These are phyloP conservation scores for Gynostemma pentaphyllum DNA, from an alignment of 306 rosid genomes.

Conservation along the genomic window DNA sequence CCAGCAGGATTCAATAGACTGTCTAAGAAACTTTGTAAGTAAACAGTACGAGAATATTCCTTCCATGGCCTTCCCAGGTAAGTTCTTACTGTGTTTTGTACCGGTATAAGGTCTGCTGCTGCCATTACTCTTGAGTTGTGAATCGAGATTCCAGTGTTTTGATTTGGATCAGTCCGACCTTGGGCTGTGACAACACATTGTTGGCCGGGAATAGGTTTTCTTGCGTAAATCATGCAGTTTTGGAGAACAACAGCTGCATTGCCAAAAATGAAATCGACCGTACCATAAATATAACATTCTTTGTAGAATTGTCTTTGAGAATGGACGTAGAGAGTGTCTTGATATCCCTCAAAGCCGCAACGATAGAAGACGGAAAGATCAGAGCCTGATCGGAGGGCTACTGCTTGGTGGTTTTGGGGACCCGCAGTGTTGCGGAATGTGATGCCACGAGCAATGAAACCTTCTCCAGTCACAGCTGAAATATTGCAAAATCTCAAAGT, in stretches of 20 bases:
- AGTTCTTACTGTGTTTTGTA: not conserved
- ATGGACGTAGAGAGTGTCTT: conserved; percentile 18
- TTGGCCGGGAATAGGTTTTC: not conserved
- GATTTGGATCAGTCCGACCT: conserved; percentile 8
- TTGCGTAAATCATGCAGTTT: conserved; percentile 13
- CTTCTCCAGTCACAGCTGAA: conserved; percentile 5
- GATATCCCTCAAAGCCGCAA: conserved; percentile 20
- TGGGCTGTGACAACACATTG: conserved; percentile 9
- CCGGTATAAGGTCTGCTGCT: not conserved
- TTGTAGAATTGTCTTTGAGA: conserved; percentile 11
- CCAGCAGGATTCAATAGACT: conserved; percentile 5
- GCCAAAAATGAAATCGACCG: conserved; percentile 18
- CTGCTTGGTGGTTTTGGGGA: conserved; percentile 11
- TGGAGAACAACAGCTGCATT: conserved; percentile 14
- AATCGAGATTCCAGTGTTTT: conserved; percentile 14
- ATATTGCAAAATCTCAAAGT: not conserved
- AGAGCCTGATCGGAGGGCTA: conserved; percentile 4
- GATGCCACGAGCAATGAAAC: conserved; percentile 14
- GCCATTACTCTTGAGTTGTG: conserved; percentile 11
- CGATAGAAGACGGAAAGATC: conserved; percentile 10
- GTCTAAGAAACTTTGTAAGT: conserved; percentile 6
- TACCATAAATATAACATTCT: conserved; percentile 19
- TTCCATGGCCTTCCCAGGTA: conserved; percentile 21
- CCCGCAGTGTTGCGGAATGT: conserved; percentile 14
- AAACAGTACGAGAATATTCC: conserved; percentile 13